A percentile compares a stretch with the other conserved stretches of the same genome.
Conservation (phyloP, 345 rosid genomes). For the Arabidopsis arenosa region DNA sequence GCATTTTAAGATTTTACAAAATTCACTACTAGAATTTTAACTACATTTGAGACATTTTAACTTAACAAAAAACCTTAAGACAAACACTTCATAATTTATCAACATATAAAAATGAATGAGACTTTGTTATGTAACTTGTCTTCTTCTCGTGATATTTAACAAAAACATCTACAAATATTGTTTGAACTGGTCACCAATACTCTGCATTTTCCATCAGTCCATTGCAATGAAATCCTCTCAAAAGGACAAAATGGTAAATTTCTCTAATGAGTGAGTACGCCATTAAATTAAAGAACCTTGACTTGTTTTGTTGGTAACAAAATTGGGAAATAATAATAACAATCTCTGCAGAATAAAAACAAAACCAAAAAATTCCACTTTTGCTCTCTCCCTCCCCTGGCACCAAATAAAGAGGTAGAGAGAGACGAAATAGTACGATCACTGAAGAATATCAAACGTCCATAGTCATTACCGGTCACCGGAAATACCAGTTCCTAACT, state of each 20-base stretch:
- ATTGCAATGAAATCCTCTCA: background rate
- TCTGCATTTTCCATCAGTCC: background rate
- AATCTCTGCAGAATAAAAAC: constrained; percentile 28
- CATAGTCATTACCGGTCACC: constrained; percentile 25
- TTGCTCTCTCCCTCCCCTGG: background rate
- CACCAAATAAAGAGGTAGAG: constrained; percentile 6
- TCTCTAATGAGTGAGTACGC: background rate
- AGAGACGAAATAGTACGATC: constrained; percentile 21
- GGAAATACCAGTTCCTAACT: background rate
- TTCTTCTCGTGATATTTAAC: too few relatives aligned
- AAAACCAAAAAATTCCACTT: constrained; percentile 21
- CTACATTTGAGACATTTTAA: too few relatives aligned
- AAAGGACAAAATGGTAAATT: constrained; percentile 2
- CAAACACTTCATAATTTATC: too few relatives aligned
- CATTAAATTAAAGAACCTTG: background rate
- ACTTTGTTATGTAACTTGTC: too few relatives aligned
- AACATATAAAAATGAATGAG: too few relatives aligned
- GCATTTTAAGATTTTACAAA: too few relatives aligned
- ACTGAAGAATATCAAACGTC: constrained; percentile 23
- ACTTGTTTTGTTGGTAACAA: background rate
- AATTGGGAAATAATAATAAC: background rate
- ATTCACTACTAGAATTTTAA: too few relatives aligned
- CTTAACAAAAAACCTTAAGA: too few relatives aligned
- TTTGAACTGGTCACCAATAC: background rate
- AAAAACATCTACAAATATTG: too few relatives aligned